Percentiles rank a stretch among this genome's conserved stretches.
phyloP scores from a whole-genome alignment of 805 yeast species.

The Wickerhamomyces kurtzmanii region DNA sequence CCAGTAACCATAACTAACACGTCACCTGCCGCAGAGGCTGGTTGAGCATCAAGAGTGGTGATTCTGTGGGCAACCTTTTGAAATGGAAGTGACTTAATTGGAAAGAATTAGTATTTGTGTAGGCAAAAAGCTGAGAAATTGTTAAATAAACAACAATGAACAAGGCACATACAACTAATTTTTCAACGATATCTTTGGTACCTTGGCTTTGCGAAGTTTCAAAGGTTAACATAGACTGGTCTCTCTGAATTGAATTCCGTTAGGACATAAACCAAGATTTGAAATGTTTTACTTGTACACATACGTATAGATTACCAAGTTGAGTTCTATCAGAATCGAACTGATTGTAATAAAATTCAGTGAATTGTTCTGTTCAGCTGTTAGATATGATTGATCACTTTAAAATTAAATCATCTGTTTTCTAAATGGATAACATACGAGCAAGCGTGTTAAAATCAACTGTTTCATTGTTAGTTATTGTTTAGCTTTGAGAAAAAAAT shows the following conservation, averaged over 20 bases:
- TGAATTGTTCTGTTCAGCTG: slow-evolving; percentile 56
- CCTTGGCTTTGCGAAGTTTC: slow-evolving; percentile 95
- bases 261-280: background rate
- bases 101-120: slow-evolving; percentile 1
- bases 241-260: slow-evolving; percentile 39
- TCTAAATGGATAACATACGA: slow-evolving; percentile 14
- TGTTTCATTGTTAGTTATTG: slow-evolving; percentile 9
- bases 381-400: background rate
- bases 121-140: too few relatives aligned
- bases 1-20: slow-evolving; percentile 98
- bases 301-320: slow-evolving; percentile 79
- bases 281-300: slow-evolving; percentile 10
- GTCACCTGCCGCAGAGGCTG: slow-evolving; percentile 87
- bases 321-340: slow-evolving; percentile 89
- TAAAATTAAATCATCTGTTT: background rate
- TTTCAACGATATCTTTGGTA: slow-evolving; percentile 85
- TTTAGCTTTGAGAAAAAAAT: too few relatives aligned
- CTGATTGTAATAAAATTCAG: slow-evolving; percentile 90
- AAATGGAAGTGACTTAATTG: slow-evolving; percentile 69
- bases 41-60: slow-evolving; percentile 95
- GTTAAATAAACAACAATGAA: slow-evolving; percentile 10
- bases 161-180: too few relatives aligned
- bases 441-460: slow-evolving; percentile 39
- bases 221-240: slow-evolving; percentile 94
- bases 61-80: slow-evolving; percentile 89